Base-by-base conservation (phyloP, 306 rosid genomes). In the Prunus davidiana region DNA sequence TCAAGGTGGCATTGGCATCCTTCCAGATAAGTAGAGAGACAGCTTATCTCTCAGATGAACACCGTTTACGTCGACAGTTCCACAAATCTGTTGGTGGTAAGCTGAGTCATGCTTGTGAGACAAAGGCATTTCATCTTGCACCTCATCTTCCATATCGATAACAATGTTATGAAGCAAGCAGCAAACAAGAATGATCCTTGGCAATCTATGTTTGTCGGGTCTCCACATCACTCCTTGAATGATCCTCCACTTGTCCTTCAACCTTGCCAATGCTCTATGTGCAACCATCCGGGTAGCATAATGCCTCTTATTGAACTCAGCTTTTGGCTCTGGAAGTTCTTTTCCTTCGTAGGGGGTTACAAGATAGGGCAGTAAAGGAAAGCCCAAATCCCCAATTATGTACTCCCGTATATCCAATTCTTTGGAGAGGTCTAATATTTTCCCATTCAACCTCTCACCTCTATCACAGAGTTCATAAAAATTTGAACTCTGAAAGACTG, bases 171-270 rank as follows among this genome's bases (percentile, higher is more conserved):
- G 98, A 86, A 94, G 96, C 80, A 94, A 69, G 79, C 98, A 92
- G 71, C 97, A 94, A 62, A 92, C 97, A 0, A 94, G 90, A 73
- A 94, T 92, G 52, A 94, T 91, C 84, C 97, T 88, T 0, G 98
- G 98, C 76, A 94, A 58, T 46, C 91, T 85, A 69, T 94, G 97
- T 71, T 88, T 92, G 86, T 94, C 98, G 0, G 97, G 98, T 61
- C 98, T 83, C 98, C 98, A 92, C 97, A 94, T 94, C 20, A 82
- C 84, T 77, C 98, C 98, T 14, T 83, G 89, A 77, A 94, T 94
- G 87, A 92, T 90, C 87, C 87, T 88, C 98, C 98, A 94, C 80
- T 74, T 88, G 28, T 89, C 94, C 86, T 94, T 94, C 74, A 94
- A 82, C 86, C 93, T 89, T 38, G 87, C 70, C 67, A 92, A 72